phyloP scores from a whole-genome alignment of 108 stramenopile species.

The Nitzschia sp. region DNA sequence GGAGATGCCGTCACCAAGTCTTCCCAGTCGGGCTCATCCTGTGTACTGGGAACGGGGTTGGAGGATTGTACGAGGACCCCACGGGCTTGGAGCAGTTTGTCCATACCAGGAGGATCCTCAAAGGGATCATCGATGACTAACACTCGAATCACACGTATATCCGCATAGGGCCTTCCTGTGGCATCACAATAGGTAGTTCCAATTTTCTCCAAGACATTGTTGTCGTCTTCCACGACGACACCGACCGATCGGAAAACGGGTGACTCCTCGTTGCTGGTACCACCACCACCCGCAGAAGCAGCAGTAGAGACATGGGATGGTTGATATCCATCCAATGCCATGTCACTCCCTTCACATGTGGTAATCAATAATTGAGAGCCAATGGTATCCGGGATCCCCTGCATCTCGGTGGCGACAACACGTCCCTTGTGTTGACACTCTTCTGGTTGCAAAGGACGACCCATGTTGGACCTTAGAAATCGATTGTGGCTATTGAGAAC shows the following conservation, averaged over 20 bases:
- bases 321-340: slow-evolving; percentile 61
- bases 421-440: slow-evolving; percentile 72
- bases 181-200: slow-evolving; percentile 87
- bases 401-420: slow-evolving; percentile 73
- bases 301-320: background rate
- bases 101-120: slow-evolving; percentile 75
- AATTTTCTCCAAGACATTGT: slow-evolving; percentile 79
- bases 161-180: slow-evolving; percentile 92
- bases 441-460: slow-evolving; percentile 47
- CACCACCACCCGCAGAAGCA: background rate
- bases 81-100: slow-evolving; percentile 46
- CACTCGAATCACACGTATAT: slow-evolving; percentile 89
- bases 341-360: slow-evolving; percentile 57
- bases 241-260: slow-evolving; percentile 83
- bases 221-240: slow-evolving; percentile 86
- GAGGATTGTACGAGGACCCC: slow-evolving; percentile 16
- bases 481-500: slow-evolving; percentile 45
- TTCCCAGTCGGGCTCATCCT: slow-evolving; percentile 13
- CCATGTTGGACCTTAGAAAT: slow-evolving; percentile 59
- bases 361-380: slow-evolving; percentile 96
- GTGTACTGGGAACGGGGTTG: no score
- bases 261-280: slow-evolving; percentile 42
- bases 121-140: slow-evolving; percentile 94
- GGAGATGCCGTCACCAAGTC: slow-evolving; percentile 52
- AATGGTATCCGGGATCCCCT: slow-evolving; percentile 64